phyloP scores from a whole-genome alignment of 805 yeast species.

The Vanderwaltozyma yarrowii region DNA sequence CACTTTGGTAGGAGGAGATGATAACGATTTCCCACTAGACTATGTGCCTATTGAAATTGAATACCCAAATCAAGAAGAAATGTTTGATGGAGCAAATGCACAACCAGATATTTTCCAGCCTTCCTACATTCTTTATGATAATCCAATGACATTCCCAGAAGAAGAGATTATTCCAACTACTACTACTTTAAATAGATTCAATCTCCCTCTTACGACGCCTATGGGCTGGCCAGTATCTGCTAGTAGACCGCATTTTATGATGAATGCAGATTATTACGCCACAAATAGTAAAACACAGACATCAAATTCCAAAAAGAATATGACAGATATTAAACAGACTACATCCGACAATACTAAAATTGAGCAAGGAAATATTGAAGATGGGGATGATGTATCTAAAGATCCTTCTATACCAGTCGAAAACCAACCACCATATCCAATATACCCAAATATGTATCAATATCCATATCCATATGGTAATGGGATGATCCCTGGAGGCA shows the following conservation, averaged over 20 bases:
- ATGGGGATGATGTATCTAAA: neutral
- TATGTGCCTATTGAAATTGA: slow-evolving; percentile 42
- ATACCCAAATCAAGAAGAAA: slow-evolving; percentile 20
- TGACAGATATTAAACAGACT: neutral
- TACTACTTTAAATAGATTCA: slow-evolving; percentile 6
- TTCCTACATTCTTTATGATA: slow-evolving; percentile 4
- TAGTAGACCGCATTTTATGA: slow-evolving; percentile 1
- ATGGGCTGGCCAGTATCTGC: slow-evolving; percentile 2
- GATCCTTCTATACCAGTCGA: neutral
- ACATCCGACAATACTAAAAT: neutral
- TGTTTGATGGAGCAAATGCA: slow-evolving; percentile 4
- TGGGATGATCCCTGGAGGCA: neutral
- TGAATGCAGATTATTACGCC: slow-evolving; percentile 1
- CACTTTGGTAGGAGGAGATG: slow-evolving; percentile 21
- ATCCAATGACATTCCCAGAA: slow-evolving; percentile 3
- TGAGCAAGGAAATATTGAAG: neutral
- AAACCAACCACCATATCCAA: neutral
- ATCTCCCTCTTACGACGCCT: slow-evolving; percentile 1
- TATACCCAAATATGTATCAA: slow-evolving; percentile 2
- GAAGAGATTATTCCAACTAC: slow-evolving; percentile 13
- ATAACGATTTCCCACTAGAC: slow-evolving; percentile 65
- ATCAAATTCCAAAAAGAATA: too few relatives aligned
- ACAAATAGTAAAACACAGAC: too few relatives aligned
- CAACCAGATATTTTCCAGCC: slow-evolving; percentile 4
- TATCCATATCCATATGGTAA: slow-evolving; percentile 1